Conservation (phyloP, 768 basidiomycete species). For the Lanmaoa rubissima region DNA sequence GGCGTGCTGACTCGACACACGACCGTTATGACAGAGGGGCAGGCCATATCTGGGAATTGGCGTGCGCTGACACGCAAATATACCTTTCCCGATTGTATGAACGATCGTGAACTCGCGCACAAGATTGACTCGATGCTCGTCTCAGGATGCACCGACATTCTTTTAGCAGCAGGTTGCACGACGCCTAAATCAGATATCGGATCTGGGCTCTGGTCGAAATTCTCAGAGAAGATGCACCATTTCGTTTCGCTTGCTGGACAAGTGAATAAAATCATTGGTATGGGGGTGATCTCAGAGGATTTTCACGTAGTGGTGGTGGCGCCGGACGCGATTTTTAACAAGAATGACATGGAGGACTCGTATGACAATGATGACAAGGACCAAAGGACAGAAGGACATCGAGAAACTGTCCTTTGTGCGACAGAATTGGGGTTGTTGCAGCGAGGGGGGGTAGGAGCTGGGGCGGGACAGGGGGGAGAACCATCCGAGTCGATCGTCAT, state of each 20-base stretch:
- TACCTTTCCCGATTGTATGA: slow-evolving; percentile 7
- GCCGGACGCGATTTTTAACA: slow-evolving; percentile 15
- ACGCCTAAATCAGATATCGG: slow-evolving; percentile 26
- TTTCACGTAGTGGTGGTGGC: slow-evolving; percentile 21
- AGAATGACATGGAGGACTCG: slow-evolving; percentile 21
- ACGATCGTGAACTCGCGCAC: slow-evolving; percentile 16
- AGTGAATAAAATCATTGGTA: slow-evolving; percentile 36
- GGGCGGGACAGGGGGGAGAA: slow-evolving; percentile 8
- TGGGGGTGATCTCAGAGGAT: slow-evolving; percentile 26
- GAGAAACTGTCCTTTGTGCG: slow-evolving; percentile 29
- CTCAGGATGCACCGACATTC: slow-evolving; percentile 26
- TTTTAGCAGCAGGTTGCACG: slow-evolving; percentile 27
- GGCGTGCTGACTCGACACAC: not conserved
- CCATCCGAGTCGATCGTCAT: slow-evolving; percentile 25
- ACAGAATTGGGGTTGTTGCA: slow-evolving; percentile 34
- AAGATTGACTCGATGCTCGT: slow-evolving; percentile 9
- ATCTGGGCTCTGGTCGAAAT: slow-evolving; percentile 40
- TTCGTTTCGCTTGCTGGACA: slow-evolving; percentile 45
- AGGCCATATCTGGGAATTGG: slow-evolving; percentile 43
- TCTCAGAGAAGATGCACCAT: slow-evolving; percentile 38
- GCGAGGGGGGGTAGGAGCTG: slow-evolving; percentile 12
- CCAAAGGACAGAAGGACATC: not conserved
- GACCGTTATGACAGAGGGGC: slow-evolving; percentile 35
- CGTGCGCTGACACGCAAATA: slow-evolving; percentile 36
- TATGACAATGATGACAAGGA: slow-evolving; percentile 21